Evolutionary conservation across 1,139 yeast species (phyloP).

Genomic region (Pichia sp.): DNA sequence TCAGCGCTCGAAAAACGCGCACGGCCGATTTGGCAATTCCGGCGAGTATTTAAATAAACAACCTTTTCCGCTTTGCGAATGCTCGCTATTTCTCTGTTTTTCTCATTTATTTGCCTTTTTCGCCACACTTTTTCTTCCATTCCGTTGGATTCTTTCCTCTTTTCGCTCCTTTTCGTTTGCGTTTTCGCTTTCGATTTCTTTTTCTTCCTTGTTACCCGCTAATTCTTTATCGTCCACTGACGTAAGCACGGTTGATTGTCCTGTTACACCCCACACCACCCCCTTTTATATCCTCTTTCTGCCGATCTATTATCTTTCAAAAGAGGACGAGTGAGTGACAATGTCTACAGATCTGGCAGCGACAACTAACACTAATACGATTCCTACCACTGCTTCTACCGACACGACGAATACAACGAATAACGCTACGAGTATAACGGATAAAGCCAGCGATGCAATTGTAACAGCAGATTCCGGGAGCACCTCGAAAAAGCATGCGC

Average conservation of each 20-base stretch:
- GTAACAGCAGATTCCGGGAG: neutral
- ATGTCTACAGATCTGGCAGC: conserved; percentile 9
- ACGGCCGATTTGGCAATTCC: neutral
- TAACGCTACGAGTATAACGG: neutral
- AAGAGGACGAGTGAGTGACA: neutral
- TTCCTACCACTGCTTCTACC: conserved; percentile 1
- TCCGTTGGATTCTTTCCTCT: neutral
- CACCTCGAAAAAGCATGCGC: neutral
- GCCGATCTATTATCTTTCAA: neutral
- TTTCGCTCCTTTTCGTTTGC: neutral
- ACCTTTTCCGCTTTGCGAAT: conserved; percentile 1
- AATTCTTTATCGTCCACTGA: neutral
- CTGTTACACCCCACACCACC: neutral
- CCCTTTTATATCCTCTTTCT: neutral
- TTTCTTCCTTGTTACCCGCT: neutral
- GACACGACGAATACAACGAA: neutral
- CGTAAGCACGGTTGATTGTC: neutral
- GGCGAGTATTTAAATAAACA: conserved; percentile 4
- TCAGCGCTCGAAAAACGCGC: neutral
- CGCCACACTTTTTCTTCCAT: neutral
- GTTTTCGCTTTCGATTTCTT: neutral
- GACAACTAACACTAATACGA: neutral
- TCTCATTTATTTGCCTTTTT: neutral
- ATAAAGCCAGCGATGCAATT: neutral
- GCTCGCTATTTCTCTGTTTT: neutral